A percentile compares a stretch with the other conserved stretches of the same genome.
phyloP scores from a whole-genome alignment of 192 early-diverging fungal genomes.

The Backusella tuberculispora region DNA sequence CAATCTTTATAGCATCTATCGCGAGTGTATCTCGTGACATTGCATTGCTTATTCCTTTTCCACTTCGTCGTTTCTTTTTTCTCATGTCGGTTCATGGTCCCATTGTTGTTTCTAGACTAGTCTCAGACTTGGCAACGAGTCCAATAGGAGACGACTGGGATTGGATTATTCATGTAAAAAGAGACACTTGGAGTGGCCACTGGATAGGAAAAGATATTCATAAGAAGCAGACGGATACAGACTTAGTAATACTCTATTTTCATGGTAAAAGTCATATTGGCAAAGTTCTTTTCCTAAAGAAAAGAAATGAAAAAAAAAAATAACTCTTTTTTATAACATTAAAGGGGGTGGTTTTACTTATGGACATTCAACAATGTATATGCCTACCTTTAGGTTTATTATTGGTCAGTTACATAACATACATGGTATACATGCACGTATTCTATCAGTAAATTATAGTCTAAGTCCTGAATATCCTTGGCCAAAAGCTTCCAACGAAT shows the following conservation, averaged over 20 bases:
- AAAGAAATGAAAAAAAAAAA: background rate
- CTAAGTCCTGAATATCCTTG: constrained; percentile 7
- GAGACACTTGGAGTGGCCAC: background rate
- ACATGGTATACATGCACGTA: background rate
- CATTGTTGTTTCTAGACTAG: background rate
- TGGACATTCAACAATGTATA: constrained; percentile 20
- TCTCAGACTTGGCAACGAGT: background rate
- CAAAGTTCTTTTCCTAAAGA: background rate
- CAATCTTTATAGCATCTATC: background rate
- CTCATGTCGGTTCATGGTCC: background rate
- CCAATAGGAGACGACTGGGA: background rate
- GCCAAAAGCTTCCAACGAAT: constrained; percentile 18
- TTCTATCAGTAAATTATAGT: constrained; percentile 19
- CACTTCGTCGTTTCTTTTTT: background rate
- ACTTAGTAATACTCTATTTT: constrained; percentile 2
- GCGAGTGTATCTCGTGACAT: background rate
- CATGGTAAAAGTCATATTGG: background rate
- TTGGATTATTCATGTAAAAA: background rate
- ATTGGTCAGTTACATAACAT: background rate
- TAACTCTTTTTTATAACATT: background rate
- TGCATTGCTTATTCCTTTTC: background rate
- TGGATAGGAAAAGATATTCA: background rate
- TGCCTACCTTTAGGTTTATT: constrained; percentile 7
- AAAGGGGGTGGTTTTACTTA: constrained; percentile 19
- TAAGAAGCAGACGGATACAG: background rate